phyloP scores from a whole-genome alignment of 345 rosid species.

The Lepidium didymum region DNA sequence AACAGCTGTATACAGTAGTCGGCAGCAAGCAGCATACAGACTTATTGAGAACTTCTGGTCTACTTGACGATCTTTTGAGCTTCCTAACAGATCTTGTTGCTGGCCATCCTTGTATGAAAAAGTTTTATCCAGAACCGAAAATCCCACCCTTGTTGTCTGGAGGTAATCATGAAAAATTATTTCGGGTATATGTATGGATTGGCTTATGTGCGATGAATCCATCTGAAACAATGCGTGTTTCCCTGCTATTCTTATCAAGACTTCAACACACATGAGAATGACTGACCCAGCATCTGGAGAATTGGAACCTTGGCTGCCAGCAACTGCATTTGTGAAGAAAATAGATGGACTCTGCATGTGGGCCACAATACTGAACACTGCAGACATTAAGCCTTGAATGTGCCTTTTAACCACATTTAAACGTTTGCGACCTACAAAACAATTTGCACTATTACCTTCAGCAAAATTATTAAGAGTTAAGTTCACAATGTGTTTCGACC shows the following conservation, averaged over 20 bases:
- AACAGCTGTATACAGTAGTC: conserved; percentile 58
- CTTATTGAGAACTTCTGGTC: conserved; percentile 52
- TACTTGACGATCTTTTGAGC: conserved; percentile 22
- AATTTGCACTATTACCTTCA: conserved; percentile 7
- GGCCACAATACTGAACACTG: conserved; percentile 60
- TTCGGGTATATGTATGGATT: conserved; percentile 61
- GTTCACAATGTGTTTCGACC: not conserved
- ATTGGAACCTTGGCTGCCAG: conserved; percentile 18
- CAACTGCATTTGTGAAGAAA: conserved; percentile 32
- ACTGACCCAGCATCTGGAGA: conserved; percentile 79
- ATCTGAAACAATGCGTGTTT: conserved; percentile 57
- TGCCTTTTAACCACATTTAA: conserved; percentile 53
- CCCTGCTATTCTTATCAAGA: conserved; percentile 69
- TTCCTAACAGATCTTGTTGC: conserved; percentile 22
- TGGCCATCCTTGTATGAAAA: conserved; percentile 14
- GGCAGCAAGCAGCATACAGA: conserved; percentile 64
- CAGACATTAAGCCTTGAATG: conserved; percentile 58
- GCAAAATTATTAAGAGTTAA: not conserved
- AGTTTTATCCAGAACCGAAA: conserved; percentile 17
- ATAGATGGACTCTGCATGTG: conserved; percentile 73
- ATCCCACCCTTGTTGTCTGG: conserved; percentile 31
- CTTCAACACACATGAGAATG: conserved; percentile 85
- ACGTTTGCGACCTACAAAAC: conserved; percentile 56
- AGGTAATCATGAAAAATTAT: conserved; percentile 52
- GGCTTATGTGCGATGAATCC: conserved; percentile 72